Evolutionary conservation across 805 yeast species (phyloP), one percentile per base, ranked within the genome.

Genomic region (Yueomyces sinensis): DNA sequence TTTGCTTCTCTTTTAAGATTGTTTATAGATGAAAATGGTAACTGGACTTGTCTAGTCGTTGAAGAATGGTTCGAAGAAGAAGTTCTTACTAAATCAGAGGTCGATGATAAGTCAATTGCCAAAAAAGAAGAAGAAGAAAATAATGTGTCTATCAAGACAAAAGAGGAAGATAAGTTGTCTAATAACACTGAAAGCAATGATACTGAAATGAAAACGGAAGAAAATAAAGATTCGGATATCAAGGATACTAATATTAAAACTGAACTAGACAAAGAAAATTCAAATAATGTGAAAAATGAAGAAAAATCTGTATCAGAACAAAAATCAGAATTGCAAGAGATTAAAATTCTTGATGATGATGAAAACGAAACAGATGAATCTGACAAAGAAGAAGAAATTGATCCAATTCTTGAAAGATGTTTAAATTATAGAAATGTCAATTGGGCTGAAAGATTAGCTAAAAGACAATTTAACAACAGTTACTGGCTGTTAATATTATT

Each of bases 401-500:
- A 47, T n/a, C 43, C 30, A 13, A 31, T 37, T 6, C 54, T 61
- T 13, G 58, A 63, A 29, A 58, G 57, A 37, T 49, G 58, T 38
- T 32, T 81, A 44, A 72, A 75, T 37, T 70, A 73, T 52, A 63
- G 78, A 36, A 75, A 75, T 30, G 58, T 61, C 0, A 57, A 75
- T 11, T 91, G 97, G 95, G 72, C 75, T 38, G 93, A 81, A 22
- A 63, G 93, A 29, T 63, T 89, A 15, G 68, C 76, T 13, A 76
- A 72, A 36, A 72, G 95, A 36, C 70, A 71, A 41, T 91, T 82
- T 54, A 74, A 68, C 45, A 86, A 83, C 46, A 94, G 95, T 4
- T 74, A 74, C 36, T 89, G 96, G 95, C 78, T 83, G 45, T 66
- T 79, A 29, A 70, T 80, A 30, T 54, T 87, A 30, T 53, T 86